These are phyloP conservation scores for Singerocomus inundabilis DNA, from an alignment of 1,284 basidiomycete species.

Conservation along the genomic window DNA sequence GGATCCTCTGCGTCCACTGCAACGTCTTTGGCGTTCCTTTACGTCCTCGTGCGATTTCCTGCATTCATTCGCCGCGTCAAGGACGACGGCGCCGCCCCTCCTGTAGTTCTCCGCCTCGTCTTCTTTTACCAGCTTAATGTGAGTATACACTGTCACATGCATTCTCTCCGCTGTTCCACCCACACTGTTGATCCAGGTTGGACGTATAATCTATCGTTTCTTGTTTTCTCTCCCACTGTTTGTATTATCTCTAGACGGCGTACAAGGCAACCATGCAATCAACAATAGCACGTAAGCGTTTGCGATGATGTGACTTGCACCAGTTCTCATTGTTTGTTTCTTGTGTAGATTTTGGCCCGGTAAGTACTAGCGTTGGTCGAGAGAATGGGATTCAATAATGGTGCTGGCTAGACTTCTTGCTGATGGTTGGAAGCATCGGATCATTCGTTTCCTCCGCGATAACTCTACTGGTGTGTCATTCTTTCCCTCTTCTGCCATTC, in stretches of 20 bases:
- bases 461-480: constrained; percentile 55
- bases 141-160: constrained; percentile 26
- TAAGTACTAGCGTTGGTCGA: constrained; percentile 25
- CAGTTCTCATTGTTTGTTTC: constrained; percentile 6
- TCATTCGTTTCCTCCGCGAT: constrained; percentile 73
- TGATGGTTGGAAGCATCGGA: constrained; percentile 67
- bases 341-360: constrained; percentile 47
- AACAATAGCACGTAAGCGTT: constrained; percentile 53
- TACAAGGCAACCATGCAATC: constrained; percentile 48
- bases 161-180: constrained; percentile 2
- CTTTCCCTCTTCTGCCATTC: neutral
- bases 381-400: neutral
- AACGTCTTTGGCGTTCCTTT: constrained; percentile 65
- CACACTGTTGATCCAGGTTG: constrained; percentile 40
- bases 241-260: constrained; percentile 59
- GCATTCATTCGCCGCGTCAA: constrained; percentile 65
- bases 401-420: constrained; percentile 51
- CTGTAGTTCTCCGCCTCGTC: constrained; percentile 64
- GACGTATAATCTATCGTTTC: constrained; percentile 68
- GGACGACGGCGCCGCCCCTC: constrained; percentile 64
- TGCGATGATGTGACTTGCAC: neutral
- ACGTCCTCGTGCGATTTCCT: constrained; percentile 66
- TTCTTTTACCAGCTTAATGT: constrained; percentile 78
- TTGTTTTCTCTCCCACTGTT: constrained; percentile 65
- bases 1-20: constrained; percentile 60